A percentile compares a stretch with the other conserved stretches of the same genome.
phyloP scores from a whole-genome alignment of 1,139 yeast genomes.

The Saccharomyces hybrid region DNA sequence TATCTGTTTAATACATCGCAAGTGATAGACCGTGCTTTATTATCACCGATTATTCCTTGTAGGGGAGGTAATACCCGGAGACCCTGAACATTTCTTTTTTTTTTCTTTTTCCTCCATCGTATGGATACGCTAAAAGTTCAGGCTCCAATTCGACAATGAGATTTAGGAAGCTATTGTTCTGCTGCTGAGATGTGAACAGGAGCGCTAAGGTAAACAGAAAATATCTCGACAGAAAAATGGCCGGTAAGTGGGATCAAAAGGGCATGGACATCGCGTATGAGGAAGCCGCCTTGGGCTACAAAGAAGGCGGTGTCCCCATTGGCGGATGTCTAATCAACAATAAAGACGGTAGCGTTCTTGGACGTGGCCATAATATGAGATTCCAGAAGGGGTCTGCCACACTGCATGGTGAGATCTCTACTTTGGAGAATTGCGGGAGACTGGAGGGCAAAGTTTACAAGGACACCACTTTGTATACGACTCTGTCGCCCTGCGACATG shows the following conservation, averaged over 20 bases:
- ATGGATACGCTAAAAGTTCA: not conserved
- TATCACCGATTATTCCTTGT: slow-evolving; percentile 1
- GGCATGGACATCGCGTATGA: slow-evolving; percentile 67
- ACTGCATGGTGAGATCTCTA: slow-evolving; percentile 84
- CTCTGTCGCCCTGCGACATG: slow-evolving; percentile 90
- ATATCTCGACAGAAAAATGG: not conserved
- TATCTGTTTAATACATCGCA: too few species aligned
- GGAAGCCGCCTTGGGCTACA: slow-evolving; percentile 59
- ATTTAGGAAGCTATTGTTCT: not conserved
- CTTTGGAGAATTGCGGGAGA: slow-evolving; percentile 86
- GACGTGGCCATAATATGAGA: slow-evolving; percentile 84
- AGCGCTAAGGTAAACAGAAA: not conserved
- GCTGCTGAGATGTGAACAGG: not conserved
- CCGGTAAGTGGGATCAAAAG: slow-evolving; percentile 39
- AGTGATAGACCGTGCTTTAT: not conserved
- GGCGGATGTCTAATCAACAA: slow-evolving; percentile 66
- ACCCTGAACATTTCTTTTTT: not conserved
- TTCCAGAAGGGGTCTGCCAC: slow-evolving; percentile 75
- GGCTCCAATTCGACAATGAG: not conserved
- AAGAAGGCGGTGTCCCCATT: slow-evolving; percentile 87
- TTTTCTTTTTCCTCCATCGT: not conserved
- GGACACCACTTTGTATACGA: slow-evolving; percentile 77
- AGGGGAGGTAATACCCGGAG: slow-evolving; percentile 1
- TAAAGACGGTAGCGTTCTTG: slow-evolving; percentile 72
- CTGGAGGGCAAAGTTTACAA: slow-evolving; percentile 60